Evolutionary conservation across 2,329 filamentous ascomycete genomes (phyloP), one percentile per base, ranked within the genome.

Genomic region (Botrytis squamosa): DNA sequence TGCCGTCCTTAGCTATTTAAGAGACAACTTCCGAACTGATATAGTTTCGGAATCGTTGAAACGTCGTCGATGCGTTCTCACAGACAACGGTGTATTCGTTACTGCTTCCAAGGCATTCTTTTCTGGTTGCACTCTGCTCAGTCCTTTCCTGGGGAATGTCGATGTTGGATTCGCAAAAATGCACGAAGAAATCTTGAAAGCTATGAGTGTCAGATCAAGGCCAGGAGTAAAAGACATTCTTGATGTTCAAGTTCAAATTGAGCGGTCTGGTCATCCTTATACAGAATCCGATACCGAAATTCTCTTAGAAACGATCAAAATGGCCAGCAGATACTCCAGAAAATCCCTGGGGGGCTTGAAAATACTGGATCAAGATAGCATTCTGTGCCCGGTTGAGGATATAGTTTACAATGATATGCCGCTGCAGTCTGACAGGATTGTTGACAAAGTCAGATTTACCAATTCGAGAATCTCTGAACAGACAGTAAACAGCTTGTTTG

Each of bases 111-210:
- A 76, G 5, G 77, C 74, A 9, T 78, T 80, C 36, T 36, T 67
- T 49, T 57, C 49, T 40, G 70, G 75, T n/a, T 78, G 76, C 29
- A 55, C 75, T 0, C 36, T 70, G 40, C 75, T 80, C 4, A 42
- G 71, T 7, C 78, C 79, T 49, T 80, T 79, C 66, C 49, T 78
- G 29, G 75, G 44, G 20, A 79, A 78, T 67, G 73, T 78, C n/a
- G 77, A 80, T 8, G 49, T 38, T 0, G 74, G 67, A 6, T 79
- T 79, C 42, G 77, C 75, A 71, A 46, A 76, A 25, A 67, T 75
- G 2, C 76, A 80, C 33, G 40, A 69, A 55, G n/a, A 57, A 14
- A 33, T 80, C 5, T 60, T 81, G 29, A 62, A 16, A 10, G 73
- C 72, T 25, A 49, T 81, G 25, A 71, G 69, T n/a, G 74, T 82